Evolutionary conservation across 2,329 filamentous ascomycete genomes (phyloP), one percentile per base, ranked within the genome.

Genomic region (Alternaria sp.): DNA sequence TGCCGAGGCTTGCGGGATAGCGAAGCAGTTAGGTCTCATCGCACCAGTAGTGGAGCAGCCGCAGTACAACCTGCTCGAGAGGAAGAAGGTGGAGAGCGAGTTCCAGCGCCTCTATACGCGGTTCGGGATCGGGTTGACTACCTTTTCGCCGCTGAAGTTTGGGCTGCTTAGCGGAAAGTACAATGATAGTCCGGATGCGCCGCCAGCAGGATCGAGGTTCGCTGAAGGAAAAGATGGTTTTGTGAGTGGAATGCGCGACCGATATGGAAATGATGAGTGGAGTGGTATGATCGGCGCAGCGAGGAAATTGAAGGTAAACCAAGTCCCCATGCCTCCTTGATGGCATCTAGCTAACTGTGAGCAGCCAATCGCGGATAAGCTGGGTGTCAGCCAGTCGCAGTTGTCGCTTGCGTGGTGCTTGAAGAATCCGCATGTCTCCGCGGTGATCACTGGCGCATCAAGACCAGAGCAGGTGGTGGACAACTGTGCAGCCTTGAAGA

Each of bases 81-180:
- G 87, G 58, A 78, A 86, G 75, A 83, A 85, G 50, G 87, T 88
- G 73, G 86, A 88, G 79, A 82, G 85, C 61, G 87, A 89, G 76
- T 89, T 85, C 74, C 84, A 81, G 33, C 83, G 85, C 20, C 74
- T 89, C 5, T 88, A 83, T 76, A 73, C 84, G 53, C 82, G 86
- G 63, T 85, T 84, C 78, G 80, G 85, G 55, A 84, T 87, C 68
- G 87, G 87, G 56, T 84, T 87, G 55, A 85, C 84, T 21, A 84
- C 83, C 69, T 88, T 84, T 80, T 84, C 82, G 26, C 86, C 87
- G 12, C 82, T 89, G 14, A 85, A 85, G 56, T 85, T 82, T 50
- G 87, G 87, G 56, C 76, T 89, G 28, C 77, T 89, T 58, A 88
- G 85, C 12, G 87, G 87, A 68, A 89, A 89, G 81, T 89, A 89